phyloP scores from a whole-genome alignment of 2,329 filamentous ascomycete genomes.

The Rhytidhysteron rufulum region DNA sequence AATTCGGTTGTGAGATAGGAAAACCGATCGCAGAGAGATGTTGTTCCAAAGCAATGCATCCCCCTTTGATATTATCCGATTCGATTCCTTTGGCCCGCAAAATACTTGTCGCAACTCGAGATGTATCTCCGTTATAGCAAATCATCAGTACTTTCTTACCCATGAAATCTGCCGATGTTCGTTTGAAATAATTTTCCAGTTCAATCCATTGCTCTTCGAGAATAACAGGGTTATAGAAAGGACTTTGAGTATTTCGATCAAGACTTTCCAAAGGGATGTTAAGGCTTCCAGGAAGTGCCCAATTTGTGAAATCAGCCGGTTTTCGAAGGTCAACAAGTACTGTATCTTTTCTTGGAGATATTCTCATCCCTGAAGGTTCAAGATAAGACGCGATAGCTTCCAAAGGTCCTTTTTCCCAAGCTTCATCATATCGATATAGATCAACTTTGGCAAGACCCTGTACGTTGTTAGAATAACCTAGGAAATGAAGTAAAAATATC shows the following conservation, averaged over 20 bases:
- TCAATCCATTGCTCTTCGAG: neutral
- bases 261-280: neutral
- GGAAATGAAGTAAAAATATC: conserved; percentile 1
- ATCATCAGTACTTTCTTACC: conserved; percentile 43
- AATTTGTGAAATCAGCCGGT: neutral
- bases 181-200: neutral
- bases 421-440: conserved; percentile 7
- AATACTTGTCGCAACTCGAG: conserved; percentile 53
- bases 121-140: conserved; percentile 54
- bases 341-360: neutral
- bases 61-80: conserved; percentile 9
- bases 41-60: neutral
- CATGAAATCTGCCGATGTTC: conserved; percentile 13
- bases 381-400: conserved; percentile 13
- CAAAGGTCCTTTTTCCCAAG: conserved; percentile 6
- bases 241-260: neutral
- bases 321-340: neutral
- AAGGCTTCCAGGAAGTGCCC: neutral
- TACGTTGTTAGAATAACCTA: conserved; percentile 13
- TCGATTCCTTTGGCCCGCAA: conserved; percentile 45
- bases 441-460: conserved; percentile 7
- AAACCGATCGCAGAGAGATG: neutral
- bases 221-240: neutral
- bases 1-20: too few relatives aligned
- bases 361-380: conserved; percentile 1